Conservation (phyloP, 805 yeast species). For the Tetrapisispora phaffii region DNA sequence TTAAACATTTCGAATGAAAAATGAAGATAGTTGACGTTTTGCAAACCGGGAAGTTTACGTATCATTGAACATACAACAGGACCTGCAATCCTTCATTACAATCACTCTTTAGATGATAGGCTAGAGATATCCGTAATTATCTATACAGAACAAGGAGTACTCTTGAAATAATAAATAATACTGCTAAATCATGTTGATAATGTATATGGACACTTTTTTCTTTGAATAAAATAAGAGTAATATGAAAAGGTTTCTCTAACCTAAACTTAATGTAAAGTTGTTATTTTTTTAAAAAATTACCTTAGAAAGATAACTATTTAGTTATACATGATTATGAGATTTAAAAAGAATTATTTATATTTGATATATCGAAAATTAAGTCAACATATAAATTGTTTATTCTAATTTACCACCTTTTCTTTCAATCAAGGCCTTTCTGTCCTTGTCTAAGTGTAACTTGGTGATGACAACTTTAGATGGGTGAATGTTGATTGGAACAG, state of each 20-base stretch:
- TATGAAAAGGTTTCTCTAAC: too few relatives aligned
- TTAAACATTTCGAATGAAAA: too few relatives aligned
- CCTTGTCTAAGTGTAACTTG: slow-evolving; percentile 95
- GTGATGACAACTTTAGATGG: slow-evolving; percentile 99
- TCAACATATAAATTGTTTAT: slow-evolving; percentile 35
- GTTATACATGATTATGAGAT: slow-evolving; percentile 5
- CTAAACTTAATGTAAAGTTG: slow-evolving; percentile 3
- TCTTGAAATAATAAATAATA: too few relatives aligned
- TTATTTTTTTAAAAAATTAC: slow-evolving; percentile 3
- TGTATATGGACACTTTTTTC: background rate
- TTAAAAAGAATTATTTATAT: slow-evolving; percentile 3
- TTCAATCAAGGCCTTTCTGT: slow-evolving; percentile 93
- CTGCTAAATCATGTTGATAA: too few relatives aligned
- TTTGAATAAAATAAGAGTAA: background rate
- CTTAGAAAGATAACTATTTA: slow-evolving; percentile 2
- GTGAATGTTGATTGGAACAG: slow-evolving; percentile 93
- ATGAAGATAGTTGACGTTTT: too few relatives aligned
- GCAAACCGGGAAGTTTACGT: too few relatives aligned
- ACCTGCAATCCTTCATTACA: too few relatives aligned
- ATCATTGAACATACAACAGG: too few relatives aligned
- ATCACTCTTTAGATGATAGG: too few relatives aligned
- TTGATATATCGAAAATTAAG: slow-evolving; percentile 1
- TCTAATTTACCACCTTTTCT: slow-evolving; percentile 97
- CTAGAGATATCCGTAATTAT: too few relatives aligned
- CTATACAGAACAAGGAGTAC: too few relatives aligned